phyloP scores from a whole-genome alignment of 495 filamentous ascomycete genomes.

The Talaromyces ruber region DNA sequence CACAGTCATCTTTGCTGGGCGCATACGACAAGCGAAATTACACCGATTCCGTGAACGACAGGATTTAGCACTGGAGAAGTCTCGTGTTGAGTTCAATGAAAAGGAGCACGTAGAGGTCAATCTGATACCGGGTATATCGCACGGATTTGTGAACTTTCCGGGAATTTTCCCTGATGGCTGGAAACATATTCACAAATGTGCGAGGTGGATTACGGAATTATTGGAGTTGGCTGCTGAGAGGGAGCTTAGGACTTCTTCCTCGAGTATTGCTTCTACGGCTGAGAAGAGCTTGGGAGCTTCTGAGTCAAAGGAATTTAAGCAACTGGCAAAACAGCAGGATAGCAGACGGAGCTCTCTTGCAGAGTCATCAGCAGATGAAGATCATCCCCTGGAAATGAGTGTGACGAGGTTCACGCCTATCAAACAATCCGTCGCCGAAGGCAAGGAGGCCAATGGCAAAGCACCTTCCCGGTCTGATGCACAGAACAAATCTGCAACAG shows the following conservation, averaged over 20 bases:
- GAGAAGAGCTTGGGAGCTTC: background rate
- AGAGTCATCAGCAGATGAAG: constrained; percentile 73
- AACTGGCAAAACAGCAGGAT: constrained; percentile 12
- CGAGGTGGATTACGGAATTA: constrained; percentile 66
- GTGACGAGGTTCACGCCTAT: constrained; percentile 31
- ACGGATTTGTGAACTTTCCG: constrained; percentile 91
- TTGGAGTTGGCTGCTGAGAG: constrained; percentile 46
- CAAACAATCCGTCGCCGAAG: background rate
- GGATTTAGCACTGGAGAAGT: constrained; percentile 50
- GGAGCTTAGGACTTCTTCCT: constrained; percentile 28
- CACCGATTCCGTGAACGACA: constrained; percentile 53
- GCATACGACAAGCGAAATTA: constrained; percentile 73
- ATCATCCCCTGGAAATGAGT: constrained; percentile 71
- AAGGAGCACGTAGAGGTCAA: constrained; percentile 71
- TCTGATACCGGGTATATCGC: constrained; percentile 77
- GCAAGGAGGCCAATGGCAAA: background rate
- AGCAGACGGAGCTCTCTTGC: constrained; percentile 34
- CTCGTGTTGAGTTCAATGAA: constrained; percentile 56
- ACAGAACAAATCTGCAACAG: background rate
- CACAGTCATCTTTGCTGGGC: constrained; percentile 88
- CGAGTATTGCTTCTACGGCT: constrained; percentile 8
- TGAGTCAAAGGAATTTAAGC: background rate
- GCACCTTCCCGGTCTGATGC: background rate
- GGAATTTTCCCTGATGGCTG: constrained; percentile 78
- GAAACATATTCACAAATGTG: constrained; percentile 67